A percentile compares a stretch with the other conserved stretches of the same genome.
These are phyloP conservation scores for Annulohypoxylon stygium DNA, from an alignment of 495 filamentous ascomycete species.

Conservation along the genomic window DNA sequence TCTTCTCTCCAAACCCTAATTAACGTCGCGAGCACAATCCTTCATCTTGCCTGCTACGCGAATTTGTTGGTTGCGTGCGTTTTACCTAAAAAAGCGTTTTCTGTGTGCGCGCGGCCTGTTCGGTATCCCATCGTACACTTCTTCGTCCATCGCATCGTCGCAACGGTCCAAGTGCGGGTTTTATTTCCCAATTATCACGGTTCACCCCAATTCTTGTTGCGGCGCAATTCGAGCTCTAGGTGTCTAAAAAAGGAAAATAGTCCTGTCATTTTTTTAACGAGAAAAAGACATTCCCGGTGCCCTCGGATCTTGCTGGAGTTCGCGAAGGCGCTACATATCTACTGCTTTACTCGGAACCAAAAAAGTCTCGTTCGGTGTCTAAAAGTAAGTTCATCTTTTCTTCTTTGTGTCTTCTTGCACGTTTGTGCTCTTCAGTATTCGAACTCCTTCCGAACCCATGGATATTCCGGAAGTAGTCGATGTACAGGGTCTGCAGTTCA, in stretches of 20 bases:
- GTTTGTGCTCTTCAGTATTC: conserved; percentile 43
- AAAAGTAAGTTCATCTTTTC: conserved; percentile 54
- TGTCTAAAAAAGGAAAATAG: conserved; percentile 51
- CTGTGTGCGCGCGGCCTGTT: conserved; percentile 53
- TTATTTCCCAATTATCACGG: conserved; percentile 54
- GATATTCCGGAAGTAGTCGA: conserved; percentile 17
- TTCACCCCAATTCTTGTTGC: conserved; percentile 53
- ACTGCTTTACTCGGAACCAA: conserved; percentile 54
- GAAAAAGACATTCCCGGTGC: conserved; percentile 50
- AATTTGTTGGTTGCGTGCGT: conserved; percentile 60
- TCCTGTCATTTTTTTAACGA: conserved; percentile 55
- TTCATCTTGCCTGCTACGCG: conserved; percentile 58
- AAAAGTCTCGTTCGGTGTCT: conserved; percentile 56
- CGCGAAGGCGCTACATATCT: conserved; percentile 53
- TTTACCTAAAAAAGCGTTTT: conserved; percentile 55
- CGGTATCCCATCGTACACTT: conserved; percentile 44
- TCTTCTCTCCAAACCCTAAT: conserved; percentile 50
- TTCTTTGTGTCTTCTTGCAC: conserved; percentile 27
- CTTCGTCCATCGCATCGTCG: conserved; percentile 54
- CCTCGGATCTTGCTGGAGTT: conserved; percentile 54
- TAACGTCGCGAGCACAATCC: conserved; percentile 47
- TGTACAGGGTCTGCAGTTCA: conserved; percentile 9
- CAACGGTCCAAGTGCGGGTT: conserved; percentile 51
- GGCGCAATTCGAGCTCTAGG: conserved; percentile 51
- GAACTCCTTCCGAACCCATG: conserved; percentile 32